Conservation (phyloP, 129 eudicot species). For the Chrysanthemum makinoi region DNA sequence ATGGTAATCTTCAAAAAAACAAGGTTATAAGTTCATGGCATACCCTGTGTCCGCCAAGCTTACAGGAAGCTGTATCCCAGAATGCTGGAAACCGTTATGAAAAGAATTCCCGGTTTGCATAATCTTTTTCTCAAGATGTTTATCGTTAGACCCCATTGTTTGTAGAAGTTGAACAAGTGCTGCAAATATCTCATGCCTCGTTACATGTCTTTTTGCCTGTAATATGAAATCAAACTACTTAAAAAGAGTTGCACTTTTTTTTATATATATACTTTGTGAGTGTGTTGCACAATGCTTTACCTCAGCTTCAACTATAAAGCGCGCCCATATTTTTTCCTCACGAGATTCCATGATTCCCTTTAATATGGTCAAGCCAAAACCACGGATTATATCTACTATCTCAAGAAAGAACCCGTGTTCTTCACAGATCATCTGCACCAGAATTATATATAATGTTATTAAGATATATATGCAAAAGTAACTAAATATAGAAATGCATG, state of each 20-base stretch:
- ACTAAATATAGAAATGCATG: not conserved
- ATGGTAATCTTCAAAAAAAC: slow-evolving; percentile 30
- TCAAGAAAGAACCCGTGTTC: slow-evolving; percentile 91
- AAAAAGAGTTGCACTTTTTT: not conserved
- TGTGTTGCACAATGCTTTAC: slow-evolving; percentile 33
- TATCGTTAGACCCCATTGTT: slow-evolving; percentile 36
- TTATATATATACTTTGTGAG: not conserved
- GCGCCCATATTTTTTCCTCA: slow-evolving; percentile 76
- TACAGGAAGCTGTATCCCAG: slow-evolving; percentile 45
- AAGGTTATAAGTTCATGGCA: slow-evolving; percentile 40
- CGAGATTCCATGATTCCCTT: slow-evolving; percentile 84
- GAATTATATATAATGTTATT: not conserved
- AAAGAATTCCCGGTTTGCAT: slow-evolving; percentile 39
- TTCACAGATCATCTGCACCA: slow-evolving; percentile 80
- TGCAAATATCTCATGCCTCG: slow-evolving; percentile 74
- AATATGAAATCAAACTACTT: slow-evolving; percentile 8
- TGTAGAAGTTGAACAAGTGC: slow-evolving; percentile 82
- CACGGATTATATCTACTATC: slow-evolving; percentile 70
- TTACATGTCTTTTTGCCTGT: slow-evolving; percentile 64
- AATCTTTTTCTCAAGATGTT: slow-evolving; percentile 29
- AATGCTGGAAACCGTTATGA: slow-evolving; percentile 44
- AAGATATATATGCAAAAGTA: slow-evolving; percentile 7
- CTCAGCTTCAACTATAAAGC: slow-evolving; percentile 72
- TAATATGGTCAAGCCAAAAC: slow-evolving; percentile 82
- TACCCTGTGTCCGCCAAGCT: slow-evolving; percentile 48